Evolutionary conservation across 1,284 basidiomycete genomes (phyloP).

Genomic region (Phlebopus sp.): DNA sequence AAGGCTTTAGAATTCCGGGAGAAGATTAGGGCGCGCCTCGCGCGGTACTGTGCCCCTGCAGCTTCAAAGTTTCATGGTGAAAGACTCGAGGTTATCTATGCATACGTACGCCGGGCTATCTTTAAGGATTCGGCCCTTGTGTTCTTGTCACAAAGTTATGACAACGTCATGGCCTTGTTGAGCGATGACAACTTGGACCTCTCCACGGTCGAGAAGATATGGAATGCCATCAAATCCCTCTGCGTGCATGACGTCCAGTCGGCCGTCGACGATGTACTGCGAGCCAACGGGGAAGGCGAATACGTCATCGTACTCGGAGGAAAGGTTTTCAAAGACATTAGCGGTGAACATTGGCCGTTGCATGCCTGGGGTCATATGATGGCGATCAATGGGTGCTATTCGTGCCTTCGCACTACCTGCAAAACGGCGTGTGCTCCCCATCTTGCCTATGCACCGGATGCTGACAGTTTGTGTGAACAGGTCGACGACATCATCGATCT

Average conservation of each 20-base stretch:
- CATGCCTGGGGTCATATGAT: slow-evolving; percentile 35
- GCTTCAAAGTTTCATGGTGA: slow-evolving; percentile 31
- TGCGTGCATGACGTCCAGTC: slow-evolving; percentile 27
- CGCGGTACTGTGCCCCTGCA: slow-evolving; percentile 30
- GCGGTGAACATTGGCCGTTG: slow-evolving; percentile 29
- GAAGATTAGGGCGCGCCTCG: slow-evolving; percentile 30
- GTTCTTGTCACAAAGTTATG: slow-evolving; percentile 34
- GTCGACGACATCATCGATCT: slow-evolving; percentile 30
- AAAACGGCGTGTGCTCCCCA: slow-evolving; percentile 23
- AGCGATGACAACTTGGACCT: slow-evolving; percentile 30
- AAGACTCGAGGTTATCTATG: slow-evolving; percentile 31
- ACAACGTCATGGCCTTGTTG: slow-evolving; percentile 27
- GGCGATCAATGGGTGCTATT: slow-evolving; percentile 28
- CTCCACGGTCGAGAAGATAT: slow-evolving; percentile 32
- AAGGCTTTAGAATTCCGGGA: slow-evolving; percentile 28
- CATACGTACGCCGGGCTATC: slow-evolving; percentile 36
- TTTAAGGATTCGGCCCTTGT: slow-evolving; percentile 34
- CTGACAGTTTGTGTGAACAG: slow-evolving; percentile 13
- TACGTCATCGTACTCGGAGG: slow-evolving; percentile 30
- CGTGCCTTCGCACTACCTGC: slow-evolving; percentile 31
- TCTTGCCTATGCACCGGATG: background rate
- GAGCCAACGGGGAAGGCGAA: slow-evolving; percentile 22
- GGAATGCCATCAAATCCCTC: slow-evolving; percentile 29
- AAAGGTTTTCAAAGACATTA: slow-evolving; percentile 31
- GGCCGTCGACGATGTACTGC: slow-evolving; percentile 33